phyloP scores from a whole-genome alignment of 106 monocot species.

The Acorus calamus region DNA sequence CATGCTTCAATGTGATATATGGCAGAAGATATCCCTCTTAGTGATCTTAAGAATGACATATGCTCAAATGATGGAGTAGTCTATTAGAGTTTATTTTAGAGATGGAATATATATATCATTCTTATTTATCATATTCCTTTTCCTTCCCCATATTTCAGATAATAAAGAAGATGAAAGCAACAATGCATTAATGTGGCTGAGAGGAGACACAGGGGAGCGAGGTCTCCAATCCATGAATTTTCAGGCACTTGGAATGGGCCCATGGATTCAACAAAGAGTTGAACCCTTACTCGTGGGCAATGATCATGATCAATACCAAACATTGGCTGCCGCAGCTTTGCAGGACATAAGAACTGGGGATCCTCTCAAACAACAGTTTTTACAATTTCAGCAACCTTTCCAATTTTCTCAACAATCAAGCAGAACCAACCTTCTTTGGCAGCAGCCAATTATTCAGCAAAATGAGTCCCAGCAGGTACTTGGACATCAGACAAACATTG shows the following conservation, averaged over 20 bases:
- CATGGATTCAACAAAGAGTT: slow-evolving; percentile 54
- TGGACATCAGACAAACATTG: slow-evolving; percentile 29
- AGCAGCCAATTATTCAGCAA: slow-evolving; percentile 58
- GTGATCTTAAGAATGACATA: no score
- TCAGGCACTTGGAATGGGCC: slow-evolving; percentile 44
- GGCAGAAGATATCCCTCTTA: no score
- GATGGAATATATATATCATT: no score
- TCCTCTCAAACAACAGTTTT: slow-evolving; percentile 57
- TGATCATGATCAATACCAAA: slow-evolving; percentile 63
- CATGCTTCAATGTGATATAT: no score
- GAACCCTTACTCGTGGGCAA: slow-evolving; percentile 47
- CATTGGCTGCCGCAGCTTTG: slow-evolving; percentile 59
- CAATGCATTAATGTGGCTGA: slow-evolving; percentile 73
- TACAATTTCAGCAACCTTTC: slow-evolving; percentile 61
- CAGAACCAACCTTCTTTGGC: slow-evolving; percentile 30
- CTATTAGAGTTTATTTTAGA: no score
- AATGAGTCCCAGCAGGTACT: slow-evolving; percentile 32
- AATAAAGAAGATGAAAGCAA: slow-evolving; percentile 45
- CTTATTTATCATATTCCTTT: neutral
- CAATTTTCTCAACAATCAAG: slow-evolving; percentile 49
- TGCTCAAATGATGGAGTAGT: no score
- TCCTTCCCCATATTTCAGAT: slow-evolving; percentile 8
- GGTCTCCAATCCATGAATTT: slow-evolving; percentile 57
- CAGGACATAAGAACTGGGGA: slow-evolving; percentile 45
- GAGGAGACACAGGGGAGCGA: slow-evolving; percentile 48